Conservation (phyloP, 371 early-diverging fungal genomes). For the Blakeslea trispora region DNA sequence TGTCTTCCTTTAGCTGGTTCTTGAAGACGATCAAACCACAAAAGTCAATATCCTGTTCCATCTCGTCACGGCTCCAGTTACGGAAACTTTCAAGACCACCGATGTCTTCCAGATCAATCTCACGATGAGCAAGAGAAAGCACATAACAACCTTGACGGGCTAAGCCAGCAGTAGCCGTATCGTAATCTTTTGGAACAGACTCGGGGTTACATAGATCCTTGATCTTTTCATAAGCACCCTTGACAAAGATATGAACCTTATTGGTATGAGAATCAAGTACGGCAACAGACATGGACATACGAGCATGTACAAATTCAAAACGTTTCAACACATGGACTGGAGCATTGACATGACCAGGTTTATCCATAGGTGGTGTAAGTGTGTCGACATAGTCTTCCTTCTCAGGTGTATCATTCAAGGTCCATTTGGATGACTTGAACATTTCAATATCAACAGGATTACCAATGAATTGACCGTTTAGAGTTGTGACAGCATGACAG, state of each 20-base stretch:
- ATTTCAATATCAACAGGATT: conserved; percentile 94
- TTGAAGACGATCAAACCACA: conserved; percentile 83
- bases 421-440: conserved; percentile 75
- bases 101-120: conserved; percentile 42
- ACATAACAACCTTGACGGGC: conserved; percentile 82
- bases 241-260: conserved; percentile 72
- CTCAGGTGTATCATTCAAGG: conserved; percentile 26
- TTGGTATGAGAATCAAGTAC: conserved; percentile 59
- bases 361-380: conserved; percentile 31
- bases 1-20: conserved; percentile 85
- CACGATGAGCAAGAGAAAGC: conserved; percentile 69
- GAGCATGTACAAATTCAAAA: conserved; percentile 85
- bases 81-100: conserved; percentile 44
- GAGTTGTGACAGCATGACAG: conserved; percentile 82
- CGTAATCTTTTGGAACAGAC: conserved; percentile 69
- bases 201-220: conserved; percentile 53
- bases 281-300: conserved; percentile 87
- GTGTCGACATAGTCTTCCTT: conserved; percentile 43
- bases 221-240: conserved; percentile 84
- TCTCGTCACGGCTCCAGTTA: conserved; percentile 58
- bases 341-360: conserved; percentile 17
- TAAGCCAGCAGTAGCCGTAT: conserved; percentile 51
- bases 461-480: conserved; percentile 67
- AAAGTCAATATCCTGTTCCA: conserved; percentile 70
- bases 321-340: conserved; percentile 64